Evolutionary conservation across 2,329 filamentous ascomycete species (phyloP).

Genomic region (Talaromyces sp.): DNA sequence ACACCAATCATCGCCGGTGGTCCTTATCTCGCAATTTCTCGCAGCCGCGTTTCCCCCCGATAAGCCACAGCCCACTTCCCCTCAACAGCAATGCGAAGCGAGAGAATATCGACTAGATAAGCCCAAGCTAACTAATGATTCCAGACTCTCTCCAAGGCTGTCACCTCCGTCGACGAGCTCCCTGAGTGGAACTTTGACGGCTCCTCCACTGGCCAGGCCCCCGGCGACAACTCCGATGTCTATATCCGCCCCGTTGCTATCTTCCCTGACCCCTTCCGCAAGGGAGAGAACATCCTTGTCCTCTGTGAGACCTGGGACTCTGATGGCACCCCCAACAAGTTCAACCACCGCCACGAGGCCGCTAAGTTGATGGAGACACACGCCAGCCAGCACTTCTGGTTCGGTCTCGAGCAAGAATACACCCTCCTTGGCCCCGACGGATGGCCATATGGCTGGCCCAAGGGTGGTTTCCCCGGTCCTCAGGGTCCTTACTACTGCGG

Average conservation of each 20-base stretch:
- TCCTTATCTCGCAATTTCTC: conserved; percentile 12
- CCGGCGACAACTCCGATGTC: conserved; percentile 94
- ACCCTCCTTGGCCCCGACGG: conserved; percentile 81
- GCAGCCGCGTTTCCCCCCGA: conserved; percentile 14
- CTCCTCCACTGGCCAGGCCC: conserved; percentile 87
- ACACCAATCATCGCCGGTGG: conserved; percentile 4
- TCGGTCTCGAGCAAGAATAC: conserved; percentile 97
- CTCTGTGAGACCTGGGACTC: conserved; percentile 92
- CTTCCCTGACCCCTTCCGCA: conserved; percentile 89
- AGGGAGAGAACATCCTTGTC: conserved; percentile 86
- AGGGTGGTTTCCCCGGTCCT: conserved; percentile 82
- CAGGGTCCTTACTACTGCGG: conserved; percentile 97
- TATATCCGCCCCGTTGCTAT: conserved; percentile 88
- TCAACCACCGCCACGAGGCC: conserved; percentile 93
- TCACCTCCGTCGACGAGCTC: conserved; percentile 59
- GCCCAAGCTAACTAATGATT: neutral
- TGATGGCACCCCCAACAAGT: conserved; percentile 95
- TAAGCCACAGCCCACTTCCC: conserved; percentile 20
- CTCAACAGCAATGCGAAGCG: conserved; percentile 13
- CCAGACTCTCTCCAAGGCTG: conserved; percentile 62
- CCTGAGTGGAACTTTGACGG: conserved; percentile 83
- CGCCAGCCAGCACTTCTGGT: conserved; percentile 83
- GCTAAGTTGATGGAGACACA: conserved; percentile 86
- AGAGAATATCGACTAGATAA: neutral
- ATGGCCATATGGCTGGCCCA: conserved; percentile 89